Conservation (phyloP, 768 basidiomycete genomes). For the Termitomyces sp. region DNA sequence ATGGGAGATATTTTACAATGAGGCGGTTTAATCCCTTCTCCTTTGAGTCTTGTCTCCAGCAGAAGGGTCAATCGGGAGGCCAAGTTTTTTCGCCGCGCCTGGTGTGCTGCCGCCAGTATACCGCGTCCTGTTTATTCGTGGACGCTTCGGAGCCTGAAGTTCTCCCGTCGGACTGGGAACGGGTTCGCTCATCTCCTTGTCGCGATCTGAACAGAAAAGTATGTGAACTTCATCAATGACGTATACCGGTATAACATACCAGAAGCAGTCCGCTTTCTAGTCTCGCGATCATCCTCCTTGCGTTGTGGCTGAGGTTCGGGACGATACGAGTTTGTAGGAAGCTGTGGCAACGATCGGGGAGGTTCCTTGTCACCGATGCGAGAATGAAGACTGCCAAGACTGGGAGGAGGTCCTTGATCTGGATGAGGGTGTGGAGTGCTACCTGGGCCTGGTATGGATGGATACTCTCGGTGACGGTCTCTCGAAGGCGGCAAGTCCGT, state of each 20-base stretch:
- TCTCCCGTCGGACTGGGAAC: slow-evolving; percentile 31
- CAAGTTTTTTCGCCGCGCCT: slow-evolving; percentile 46
- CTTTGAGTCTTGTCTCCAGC: slow-evolving; percentile 53
- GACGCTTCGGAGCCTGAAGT: slow-evolving; percentile 48
- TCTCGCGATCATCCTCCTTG: slow-evolving; percentile 64
- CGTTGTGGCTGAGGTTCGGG: slow-evolving; percentile 32
- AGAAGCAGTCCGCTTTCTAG: slow-evolving; percentile 62
- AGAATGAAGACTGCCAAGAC: slow-evolving; percentile 33
- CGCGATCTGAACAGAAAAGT: slow-evolving; percentile 45
- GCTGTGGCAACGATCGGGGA: slow-evolving; percentile 30
- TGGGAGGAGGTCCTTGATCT: slow-evolving; percentile 17
- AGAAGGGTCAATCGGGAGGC: slow-evolving; percentile 56
- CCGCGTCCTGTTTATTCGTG: slow-evolving; percentile 51
- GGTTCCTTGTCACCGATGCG: slow-evolving; percentile 61
- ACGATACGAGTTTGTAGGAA: slow-evolving; percentile 36
- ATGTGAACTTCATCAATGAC: slow-evolving; percentile 4
- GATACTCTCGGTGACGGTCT: slow-evolving; percentile 46
- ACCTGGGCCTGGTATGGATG: slow-evolving; percentile 20
- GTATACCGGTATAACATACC: slow-evolving; percentile 37
- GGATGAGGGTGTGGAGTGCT: slow-evolving; percentile 16
- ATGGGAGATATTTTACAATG: slow-evolving; percentile 12
- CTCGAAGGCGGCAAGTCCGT: slow-evolving; percentile 31
- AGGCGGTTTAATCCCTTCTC: slow-evolving; percentile 44
- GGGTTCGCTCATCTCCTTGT: slow-evolving; percentile 45
- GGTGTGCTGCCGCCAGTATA: slow-evolving; percentile 28